Evolutionary conservation across 2,329 filamentous ascomycete genomes (phyloP).

Genomic region (Talaromyces sp.): DNA sequence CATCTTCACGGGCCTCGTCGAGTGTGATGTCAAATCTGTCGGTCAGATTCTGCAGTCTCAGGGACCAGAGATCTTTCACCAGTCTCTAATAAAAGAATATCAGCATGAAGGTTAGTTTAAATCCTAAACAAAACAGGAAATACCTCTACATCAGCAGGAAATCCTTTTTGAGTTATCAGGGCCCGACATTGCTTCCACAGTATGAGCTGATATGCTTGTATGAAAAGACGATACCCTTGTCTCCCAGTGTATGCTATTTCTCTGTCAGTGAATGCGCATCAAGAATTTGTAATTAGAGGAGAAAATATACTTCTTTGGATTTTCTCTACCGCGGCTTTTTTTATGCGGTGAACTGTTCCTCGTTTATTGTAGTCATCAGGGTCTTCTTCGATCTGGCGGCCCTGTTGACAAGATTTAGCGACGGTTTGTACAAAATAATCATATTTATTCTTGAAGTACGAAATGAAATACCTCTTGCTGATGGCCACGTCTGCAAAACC

Average conservation of each 20-base stretch:
- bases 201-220: slow-evolving; percentile 80
- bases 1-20: slow-evolving; percentile 32
- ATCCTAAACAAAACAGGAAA: neutral
- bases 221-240: slow-evolving; percentile 70
- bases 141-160: slow-evolving; percentile 72
- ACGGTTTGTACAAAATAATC: neutral
- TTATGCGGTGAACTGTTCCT: slow-evolving; percentile 55
- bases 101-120: neutral
- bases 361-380: slow-evolving; percentile 66
- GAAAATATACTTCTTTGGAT: slow-evolving; percentile 44
- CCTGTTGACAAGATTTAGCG: slow-evolving; percentile 24
- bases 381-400: slow-evolving; percentile 53
- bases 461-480: slow-evolving; percentile 63
- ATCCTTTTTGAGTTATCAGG: slow-evolving; percentile 63
- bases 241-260: slow-evolving; percentile 55
- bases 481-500: slow-evolving; percentile 78
- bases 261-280: slow-evolving; percentile 24
- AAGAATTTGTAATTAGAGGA: no score
- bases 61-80: slow-evolving; percentile 79
- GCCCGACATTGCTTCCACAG: slow-evolving; percentile 76
- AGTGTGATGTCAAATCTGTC: slow-evolving; percentile 41
- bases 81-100: slow-evolving; percentile 45
- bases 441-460: neutral
- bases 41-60: slow-evolving; percentile 63
- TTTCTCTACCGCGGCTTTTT: slow-evolving; percentile 55